Conservation (phyloP, 192 early-diverging fungal genomes). For the Coemansia sp. region DNA sequence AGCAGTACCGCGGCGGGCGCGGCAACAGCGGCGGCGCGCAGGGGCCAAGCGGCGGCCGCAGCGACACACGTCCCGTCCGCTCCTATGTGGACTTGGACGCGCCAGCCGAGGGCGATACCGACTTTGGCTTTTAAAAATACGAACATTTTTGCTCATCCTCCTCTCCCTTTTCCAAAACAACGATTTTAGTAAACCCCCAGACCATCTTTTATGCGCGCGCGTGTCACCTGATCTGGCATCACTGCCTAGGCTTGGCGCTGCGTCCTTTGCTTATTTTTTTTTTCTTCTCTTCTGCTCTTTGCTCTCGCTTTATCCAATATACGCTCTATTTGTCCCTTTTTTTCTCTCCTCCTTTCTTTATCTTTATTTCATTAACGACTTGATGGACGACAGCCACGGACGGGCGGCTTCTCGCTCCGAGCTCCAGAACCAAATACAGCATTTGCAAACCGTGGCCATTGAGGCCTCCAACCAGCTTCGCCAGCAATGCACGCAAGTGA, state of each 20-base stretch:
- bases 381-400: not conserved
- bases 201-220: no score
- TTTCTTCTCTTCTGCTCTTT: not conserved
- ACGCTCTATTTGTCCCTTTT: no score
- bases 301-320: no score
- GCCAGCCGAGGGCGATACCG: conserved; percentile 75
- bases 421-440: conserved; percentile 23
- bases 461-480: conserved; percentile 39
- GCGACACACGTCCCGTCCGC: conserved; percentile 78
- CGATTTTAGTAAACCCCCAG: no score
- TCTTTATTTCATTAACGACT: not conserved
- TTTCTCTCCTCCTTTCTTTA: not conserved
- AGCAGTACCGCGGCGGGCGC: conserved; percentile 21
- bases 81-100: conserved; percentile 90
- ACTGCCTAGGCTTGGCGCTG: no score
- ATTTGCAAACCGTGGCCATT: conserved; percentile 38
- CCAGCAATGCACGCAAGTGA: conserved; percentile 19
- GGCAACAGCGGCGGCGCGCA: conserved; percentile 12
- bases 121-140: conserved; percentile 56
- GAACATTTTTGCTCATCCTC: not conserved
- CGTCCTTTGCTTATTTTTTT: not conserved
- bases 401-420: conserved; percentile 6
- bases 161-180: not conserved
- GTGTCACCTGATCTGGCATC: no score
- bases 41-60: conserved; percentile 11